phyloP scores from a whole-genome alignment of 331 rosid species.

The Spiraea crenata region DNA sequence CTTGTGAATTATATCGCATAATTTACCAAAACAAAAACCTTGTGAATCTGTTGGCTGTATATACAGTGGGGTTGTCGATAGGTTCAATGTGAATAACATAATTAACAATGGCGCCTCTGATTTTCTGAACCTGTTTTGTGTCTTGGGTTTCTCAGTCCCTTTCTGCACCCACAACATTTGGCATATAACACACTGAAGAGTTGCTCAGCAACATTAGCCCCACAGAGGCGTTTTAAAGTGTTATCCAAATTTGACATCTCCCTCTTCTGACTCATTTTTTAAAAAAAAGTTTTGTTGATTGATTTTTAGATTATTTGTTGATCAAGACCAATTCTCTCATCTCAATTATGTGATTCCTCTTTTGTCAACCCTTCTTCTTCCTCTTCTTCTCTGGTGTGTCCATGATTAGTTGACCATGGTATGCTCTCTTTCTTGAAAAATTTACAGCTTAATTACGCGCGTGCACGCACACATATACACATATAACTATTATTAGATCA shows the following conservation, averaged over 20 bases:
- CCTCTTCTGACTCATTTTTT: background rate
- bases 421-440: background rate
- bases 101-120: too few relatives aligned
- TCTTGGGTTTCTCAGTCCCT: conserved; percentile 26
- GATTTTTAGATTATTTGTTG: background rate
- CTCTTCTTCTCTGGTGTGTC: background rate
- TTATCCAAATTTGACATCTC: background rate
- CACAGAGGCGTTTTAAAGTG: background rate
- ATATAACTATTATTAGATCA: too few relatives aligned
- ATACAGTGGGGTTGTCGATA: conserved; percentile 11
- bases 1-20: too few relatives aligned
- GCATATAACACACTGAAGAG: conserved; percentile 9
- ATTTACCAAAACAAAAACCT: background rate
- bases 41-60: background rate
- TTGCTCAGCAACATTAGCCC: conserved; percentile 10
- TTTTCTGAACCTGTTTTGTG: background rate
- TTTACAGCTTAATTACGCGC: too few relatives aligned
- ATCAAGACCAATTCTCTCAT: conserved; percentile 9
- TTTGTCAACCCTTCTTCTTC: conserved; percentile 11
- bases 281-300: too few relatives aligned
- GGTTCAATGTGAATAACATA: conserved; percentile 6
- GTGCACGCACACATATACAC: too few relatives aligned
- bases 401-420: conserved; percentile 19
- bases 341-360: conserved; percentile 3
- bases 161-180: background rate